A percentile compares a stretch with the other conserved stretches of the same genome.
Evolutionary conservation across 2,329 filamentous ascomycete species (phyloP).

Genomic region (Stagonosporopsis chrysanthemi): DNA sequence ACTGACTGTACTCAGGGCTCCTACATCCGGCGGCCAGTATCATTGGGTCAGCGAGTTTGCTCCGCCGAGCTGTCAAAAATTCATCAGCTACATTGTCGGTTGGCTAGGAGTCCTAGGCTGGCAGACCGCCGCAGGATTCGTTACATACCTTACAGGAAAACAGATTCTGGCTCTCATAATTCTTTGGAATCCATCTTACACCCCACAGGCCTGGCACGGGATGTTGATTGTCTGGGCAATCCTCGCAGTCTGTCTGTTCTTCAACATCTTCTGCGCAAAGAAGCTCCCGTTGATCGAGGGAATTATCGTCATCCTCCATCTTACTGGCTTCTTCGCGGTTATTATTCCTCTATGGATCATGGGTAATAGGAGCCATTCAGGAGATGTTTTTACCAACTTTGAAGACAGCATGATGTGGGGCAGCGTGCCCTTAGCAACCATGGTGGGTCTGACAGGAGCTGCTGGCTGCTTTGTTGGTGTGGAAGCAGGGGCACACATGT

Average conservation of each 20-base stretch:
- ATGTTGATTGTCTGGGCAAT: slow-evolving; percentile 52
- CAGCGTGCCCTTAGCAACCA: slow-evolving; percentile 38
- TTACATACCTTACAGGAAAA: slow-evolving; percentile 29
- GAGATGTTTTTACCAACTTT: slow-evolving; percentile 36
- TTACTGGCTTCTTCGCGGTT: slow-evolving; percentile 52
- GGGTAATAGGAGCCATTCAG: slow-evolving; percentile 25
- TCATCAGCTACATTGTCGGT: slow-evolving; percentile 37
- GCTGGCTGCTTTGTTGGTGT: slow-evolving; percentile 37
- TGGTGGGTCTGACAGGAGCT: slow-evolving; percentile 45
- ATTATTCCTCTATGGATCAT: slow-evolving; percentile 42
- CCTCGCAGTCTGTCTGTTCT: slow-evolving; percentile 46
- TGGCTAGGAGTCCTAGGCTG: slow-evolving; percentile 51
- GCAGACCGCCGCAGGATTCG: slow-evolving; percentile 42
- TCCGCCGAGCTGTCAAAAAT: slow-evolving; percentile 32
- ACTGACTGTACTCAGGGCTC: slow-evolving; percentile 15
- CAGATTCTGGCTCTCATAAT: slow-evolving; percentile 47
- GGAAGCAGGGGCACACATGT: slow-evolving; percentile 38
- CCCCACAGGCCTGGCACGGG: slow-evolving; percentile 54
- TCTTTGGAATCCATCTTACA: slow-evolving; percentile 53
- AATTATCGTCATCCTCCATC: slow-evolving; percentile 40
- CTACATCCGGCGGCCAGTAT: slow-evolving; percentile 20
- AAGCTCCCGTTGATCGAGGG: slow-evolving; percentile 43
- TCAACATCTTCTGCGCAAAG: slow-evolving; percentile 51
- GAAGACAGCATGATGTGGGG: slow-evolving; percentile 47
- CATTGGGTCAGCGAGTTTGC: slow-evolving; percentile 36